Evolutionary conservation across 2,329 filamentous ascomycete genomes (phyloP), one percentile per base, ranked within the genome.

Genomic region (Fusarium sp.): DNA sequence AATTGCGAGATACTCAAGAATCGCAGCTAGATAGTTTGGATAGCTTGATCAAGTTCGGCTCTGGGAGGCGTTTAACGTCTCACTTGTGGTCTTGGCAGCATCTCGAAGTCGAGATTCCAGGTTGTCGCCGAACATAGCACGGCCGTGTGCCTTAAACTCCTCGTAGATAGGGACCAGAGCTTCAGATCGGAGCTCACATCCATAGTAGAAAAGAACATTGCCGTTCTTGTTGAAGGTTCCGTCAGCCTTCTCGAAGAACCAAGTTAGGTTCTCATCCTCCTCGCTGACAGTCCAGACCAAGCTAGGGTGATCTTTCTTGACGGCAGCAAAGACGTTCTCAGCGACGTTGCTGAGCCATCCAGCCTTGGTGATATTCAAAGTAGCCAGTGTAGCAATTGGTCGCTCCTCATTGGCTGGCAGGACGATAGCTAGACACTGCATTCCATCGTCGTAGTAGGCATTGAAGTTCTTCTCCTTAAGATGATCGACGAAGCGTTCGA

Each of bases 161-260:
- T 67, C 64, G 13, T 44, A 95, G 75, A 98, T 87, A 74, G 93
- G 89, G 77, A 92, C 91, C 28, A 98, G 92, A 26, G 77, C 77
- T 81, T 97, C 93, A 58, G 94, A 91, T 38, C 92, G 91, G 62
- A 91, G 91, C 75, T 96, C 93, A 66, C 96, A 90, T 59, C 95
- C 95, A 82, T 97, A 98, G 93, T 96, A 98, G 87, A 98, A 98
- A 80, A 98, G 91, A 44, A 98, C 94, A 80, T 95, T 94, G 66
- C 94, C 94, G 76, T 94, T 91, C 63, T 92, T 91, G 72, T 93
- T 94, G 78, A 98, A 89, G 83, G 94, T 98, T 64, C 96, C 96
- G 77, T 98, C 95, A 15, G 96, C 93, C 88, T 98, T 98, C 84
- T 98, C 95, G 77, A 97, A 97, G 87, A 98, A 98, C 96, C 96